phyloP scores from a whole-genome alignment of 345 rosid genomes.

The Geranium rotundifolium region DNA sequence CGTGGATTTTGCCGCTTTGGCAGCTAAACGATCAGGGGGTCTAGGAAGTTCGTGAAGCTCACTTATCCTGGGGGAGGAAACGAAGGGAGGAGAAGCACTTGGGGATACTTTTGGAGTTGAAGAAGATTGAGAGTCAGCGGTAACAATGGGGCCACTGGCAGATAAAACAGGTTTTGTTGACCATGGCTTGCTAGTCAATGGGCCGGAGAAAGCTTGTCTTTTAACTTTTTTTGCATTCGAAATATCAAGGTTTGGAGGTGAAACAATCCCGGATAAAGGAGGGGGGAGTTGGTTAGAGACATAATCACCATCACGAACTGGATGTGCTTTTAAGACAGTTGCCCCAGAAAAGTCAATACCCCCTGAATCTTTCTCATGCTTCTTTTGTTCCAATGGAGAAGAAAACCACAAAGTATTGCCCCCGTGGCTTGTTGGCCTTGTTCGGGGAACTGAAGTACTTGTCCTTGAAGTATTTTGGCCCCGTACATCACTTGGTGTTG shows the following conservation, averaged over 20 bases:
- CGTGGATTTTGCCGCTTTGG: slow-evolving; percentile 45
- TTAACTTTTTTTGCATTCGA: slow-evolving; percentile 27
- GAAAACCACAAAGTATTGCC: slow-evolving; percentile 66
- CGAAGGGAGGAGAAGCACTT: slow-evolving; percentile 71
- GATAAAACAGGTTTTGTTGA: slow-evolving; percentile 38
- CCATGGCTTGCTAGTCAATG: slow-evolving; percentile 39
- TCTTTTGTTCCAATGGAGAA: slow-evolving; percentile 77
- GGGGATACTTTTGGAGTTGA: slow-evolving; percentile 72
- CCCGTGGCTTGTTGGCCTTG: slow-evolving; percentile 28
- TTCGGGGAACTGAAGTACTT: slow-evolving; percentile 21
- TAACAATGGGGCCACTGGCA: slow-evolving; percentile 34
- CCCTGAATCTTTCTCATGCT: slow-evolving; percentile 28
- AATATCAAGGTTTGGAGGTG: slow-evolving; percentile 20
- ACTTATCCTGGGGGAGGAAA: slow-evolving; percentile 61
- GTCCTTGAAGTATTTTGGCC: slow-evolving; percentile 32
- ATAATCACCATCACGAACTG: slow-evolving; percentile 22
- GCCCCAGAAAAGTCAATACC: slow-evolving; percentile 9
- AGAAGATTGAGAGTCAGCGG: slow-evolving; percentile 34
- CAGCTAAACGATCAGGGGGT: slow-evolving; percentile 50
- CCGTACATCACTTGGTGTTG: slow-evolving; percentile 61
- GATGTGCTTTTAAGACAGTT: slow-evolving; percentile 9
- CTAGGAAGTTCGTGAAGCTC: slow-evolving; percentile 96
- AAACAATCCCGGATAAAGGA: slow-evolving; percentile 39
- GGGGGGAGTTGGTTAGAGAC: slow-evolving; percentile 42
- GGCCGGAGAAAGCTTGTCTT: slow-evolving; percentile 68